Evolutionary conservation across 2,329 filamentous ascomycete genomes (phyloP).

Genomic region (Neophaeococcomyces mojaviensis): DNA sequence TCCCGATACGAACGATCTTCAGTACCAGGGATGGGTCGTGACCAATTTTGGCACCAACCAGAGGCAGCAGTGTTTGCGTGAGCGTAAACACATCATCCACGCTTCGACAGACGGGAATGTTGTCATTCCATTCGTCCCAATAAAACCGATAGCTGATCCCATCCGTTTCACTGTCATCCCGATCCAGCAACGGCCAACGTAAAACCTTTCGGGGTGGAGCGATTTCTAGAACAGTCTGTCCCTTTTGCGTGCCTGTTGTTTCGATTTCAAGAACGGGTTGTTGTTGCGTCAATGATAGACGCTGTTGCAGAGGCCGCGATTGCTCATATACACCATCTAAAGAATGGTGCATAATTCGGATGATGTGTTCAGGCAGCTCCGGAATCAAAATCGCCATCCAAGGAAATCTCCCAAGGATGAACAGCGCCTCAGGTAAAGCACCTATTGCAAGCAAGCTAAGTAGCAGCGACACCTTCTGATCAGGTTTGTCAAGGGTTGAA

Average conservation of each 20-base stretch:
- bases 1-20: conserved; percentile 80
- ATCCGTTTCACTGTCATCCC: conserved; percentile 60
- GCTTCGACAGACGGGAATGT: conserved; percentile 80
- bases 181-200: conserved; percentile 79
- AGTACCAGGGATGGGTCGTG: conserved; percentile 69
- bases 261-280: conserved; percentile 51
- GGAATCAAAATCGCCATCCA: conserved; percentile 84
- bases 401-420: conserved; percentile 82
- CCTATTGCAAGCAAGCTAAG: conserved; percentile 84
- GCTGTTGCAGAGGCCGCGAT: conserved; percentile 40
- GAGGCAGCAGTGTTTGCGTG: conserved; percentile 73
- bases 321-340: conserved; percentile 65
- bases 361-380: conserved; percentile 71
- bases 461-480: conserved; percentile 81
- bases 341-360: conserved; percentile 77
- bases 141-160: conserved; percentile 80
- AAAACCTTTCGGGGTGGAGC: conserved; percentile 59
- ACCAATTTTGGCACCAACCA: conserved; percentile 83
- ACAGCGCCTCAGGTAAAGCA: conserved; percentile 84
- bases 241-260: conserved; percentile 61
- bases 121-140: conserved; percentile 95
- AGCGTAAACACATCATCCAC: conserved; percentile 86
- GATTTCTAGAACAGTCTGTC: conserved; percentile 55
- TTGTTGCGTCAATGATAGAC: conserved; percentile 39
- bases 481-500: conserved; percentile 62